Base-by-base conservation (phyloP, 2,329 filamentous ascomycete genomes). In the Coleophoma crateriformis region DNA sequence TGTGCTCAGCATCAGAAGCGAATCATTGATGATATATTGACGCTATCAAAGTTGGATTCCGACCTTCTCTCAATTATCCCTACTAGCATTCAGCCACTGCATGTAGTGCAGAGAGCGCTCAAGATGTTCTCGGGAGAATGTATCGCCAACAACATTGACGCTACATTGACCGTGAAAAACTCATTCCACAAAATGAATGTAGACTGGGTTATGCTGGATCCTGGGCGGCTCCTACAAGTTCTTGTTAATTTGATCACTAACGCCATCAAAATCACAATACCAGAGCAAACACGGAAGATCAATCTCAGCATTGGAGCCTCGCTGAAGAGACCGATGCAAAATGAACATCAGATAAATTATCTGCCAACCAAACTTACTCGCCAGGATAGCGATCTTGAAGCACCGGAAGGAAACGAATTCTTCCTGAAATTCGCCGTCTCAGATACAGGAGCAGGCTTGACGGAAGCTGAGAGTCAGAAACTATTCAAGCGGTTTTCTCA, bases 51-150 rank as follows among this genome's bases (percentile, higher is more conserved):
- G 58, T 72, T 88, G n/a, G 85, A 88, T 60, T 85, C 82, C 3
- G 81, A 83, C 46, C 73, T 88, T 43, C 69, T 89, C 4, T 75
- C 83, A 40, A 84, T 89, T 2, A 85, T 84, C 1, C 85, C 85
- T 0, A 77, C 87, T 3, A 78, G 85, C 51, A 79, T 82, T 3
- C 83, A 87, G 57, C 84, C 85, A 0, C 67, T 87, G 38, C 74
- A 78, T 7, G 78, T 87, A 7, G 81, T 88, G 1, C 77, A 84
- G 51, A 73, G 80, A 33, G 83, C 84, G 0, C 65, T 89, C 42
- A 88, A 87, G 63, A 88, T 91, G 81, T 89, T 90, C 58, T 85
- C 90, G 63, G 75, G 84, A 4, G 87, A 91, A 62, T 68, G 91
- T 12, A 73, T 79, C 43, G 82, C 83, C 4, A 83, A 87, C 50